Percentiles rank a stretch among this genome's conserved stretches.
These are phyloP conservation scores for Citeromyces matritensis DNA, from an alignment of 805 yeast species.

Conservation along the genomic window DNA sequence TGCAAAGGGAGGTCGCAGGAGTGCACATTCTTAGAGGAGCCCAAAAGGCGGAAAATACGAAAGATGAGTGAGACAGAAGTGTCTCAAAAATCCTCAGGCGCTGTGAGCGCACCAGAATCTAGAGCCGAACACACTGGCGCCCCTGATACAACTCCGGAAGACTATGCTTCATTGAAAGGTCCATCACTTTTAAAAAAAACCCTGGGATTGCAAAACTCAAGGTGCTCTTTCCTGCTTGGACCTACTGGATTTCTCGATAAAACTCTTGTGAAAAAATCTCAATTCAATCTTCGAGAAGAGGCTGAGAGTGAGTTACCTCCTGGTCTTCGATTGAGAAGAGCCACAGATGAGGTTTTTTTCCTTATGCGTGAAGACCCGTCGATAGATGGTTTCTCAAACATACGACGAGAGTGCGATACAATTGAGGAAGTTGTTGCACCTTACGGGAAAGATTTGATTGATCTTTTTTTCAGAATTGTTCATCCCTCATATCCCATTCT, in stretches of 20 bases:
- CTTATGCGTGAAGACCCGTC: conserved; percentile 2
- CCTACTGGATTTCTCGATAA: conserved; percentile 2
- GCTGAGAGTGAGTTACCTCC: conserved; percentile 2
- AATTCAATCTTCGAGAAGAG: conserved; percentile 2
- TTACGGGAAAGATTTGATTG: conserved; percentile 53
- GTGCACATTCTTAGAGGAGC: conserved; percentile 50
- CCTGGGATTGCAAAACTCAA: conserved; percentile 3
- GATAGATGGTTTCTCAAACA: conserved; percentile 2
- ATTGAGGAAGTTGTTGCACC: conserved; percentile 66
- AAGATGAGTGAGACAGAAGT: too few relatives aligned
- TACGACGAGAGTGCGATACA: conserved; percentile 23
- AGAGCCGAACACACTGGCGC: too few relatives aligned
- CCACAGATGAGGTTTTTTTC: conserved; percentile 1
- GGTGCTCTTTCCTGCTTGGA: conserved; percentile 2
- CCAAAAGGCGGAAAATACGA: conserved; percentile 6
- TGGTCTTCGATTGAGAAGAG: conserved; percentile 2
- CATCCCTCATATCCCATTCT: conserved; percentile 77
- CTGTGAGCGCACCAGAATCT: too few relatives aligned
- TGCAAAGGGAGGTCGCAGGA: conserved; percentile 62
- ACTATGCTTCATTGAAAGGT: conserved; percentile 2
- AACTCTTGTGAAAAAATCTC: not conserved
- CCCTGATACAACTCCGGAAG: not conserved
- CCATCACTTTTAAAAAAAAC: conserved; percentile 3
- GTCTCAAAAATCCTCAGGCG: too few relatives aligned
- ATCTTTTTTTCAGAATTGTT: conserved; percentile 52